Evolutionary conservation across 495 filamentous ascomycete species (phyloP), one percentile per base, ranked within the genome.

Genomic region (Neurospora sp.): DNA sequence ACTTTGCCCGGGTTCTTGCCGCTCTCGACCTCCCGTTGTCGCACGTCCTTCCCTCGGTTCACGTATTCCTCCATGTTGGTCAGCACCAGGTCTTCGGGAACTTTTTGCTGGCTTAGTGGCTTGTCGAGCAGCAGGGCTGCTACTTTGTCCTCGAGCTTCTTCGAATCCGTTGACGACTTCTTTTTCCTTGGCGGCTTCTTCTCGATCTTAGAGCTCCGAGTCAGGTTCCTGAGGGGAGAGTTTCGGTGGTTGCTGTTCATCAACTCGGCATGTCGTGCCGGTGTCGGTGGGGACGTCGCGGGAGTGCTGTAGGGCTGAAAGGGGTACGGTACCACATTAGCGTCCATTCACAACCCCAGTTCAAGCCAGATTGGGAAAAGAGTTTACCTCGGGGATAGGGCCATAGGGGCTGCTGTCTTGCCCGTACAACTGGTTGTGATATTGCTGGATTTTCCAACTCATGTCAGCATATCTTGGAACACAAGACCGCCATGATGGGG

Each of bases 21-120:
- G 74, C 86, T 82, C 71, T 87, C 87, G 18, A 93, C 89, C 76
- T 96, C 91, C 75, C 85, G 80, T 42, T 83, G 85, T 69, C 96
- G 89, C 7, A 83, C 86, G 61, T 92, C 89, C 3, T 84, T 81
- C 9, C 91, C 84, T 68, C 96, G 86, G 76, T 91, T 89, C 31
- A 97, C 95, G 85, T 91, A 97, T 27, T 82, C 84, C 71, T 93
- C 89, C 86, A 98, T 98, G 80, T 99, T 65, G 27, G 53, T 35
- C 89, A 68, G 87, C 87, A 41, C 96, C 79, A 5, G 91, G 88
- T 27, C 91, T 83, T 59, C 89, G 81, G 8, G 84, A 83, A 77
- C 89, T 88, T 69, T 79, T 78, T 10, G 77, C 72, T 91, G 84
- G 80, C 93, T 97, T 78, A 99, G 79, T 0, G 96, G 93, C 35